Evolutionary conservation across 2,329 filamentous ascomycete genomes (phyloP).

Genomic region (Davidsoniella australis): DNA sequence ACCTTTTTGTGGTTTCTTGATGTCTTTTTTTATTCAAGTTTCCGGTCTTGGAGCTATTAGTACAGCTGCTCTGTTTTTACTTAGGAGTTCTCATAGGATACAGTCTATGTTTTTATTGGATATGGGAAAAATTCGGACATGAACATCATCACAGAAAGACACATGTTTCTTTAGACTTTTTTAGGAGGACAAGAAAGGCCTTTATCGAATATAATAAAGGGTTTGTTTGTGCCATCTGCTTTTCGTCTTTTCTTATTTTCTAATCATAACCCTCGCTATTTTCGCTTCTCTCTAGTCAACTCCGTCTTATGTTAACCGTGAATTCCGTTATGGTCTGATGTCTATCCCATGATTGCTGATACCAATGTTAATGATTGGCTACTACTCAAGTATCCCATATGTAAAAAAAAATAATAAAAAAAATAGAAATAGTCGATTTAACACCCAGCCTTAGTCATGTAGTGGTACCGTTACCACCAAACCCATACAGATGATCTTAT

Average conservation of each 20-base stretch:
- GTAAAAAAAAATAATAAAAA: no score
- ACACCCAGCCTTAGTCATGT: no score
- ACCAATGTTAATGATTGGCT: no score
- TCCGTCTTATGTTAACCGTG: no score
- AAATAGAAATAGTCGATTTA: no score
- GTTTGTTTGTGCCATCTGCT: neutral
- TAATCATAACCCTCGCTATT: no score
- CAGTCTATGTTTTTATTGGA: constrained; percentile 1
- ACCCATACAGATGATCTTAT: no score
- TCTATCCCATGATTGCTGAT: no score
- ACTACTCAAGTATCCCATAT: no score
- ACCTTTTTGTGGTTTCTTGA: neutral
- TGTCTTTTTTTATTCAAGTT: neutral
- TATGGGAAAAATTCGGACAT: constrained; percentile 1
- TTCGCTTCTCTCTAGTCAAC: no score
- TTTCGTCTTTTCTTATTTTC: neutral
- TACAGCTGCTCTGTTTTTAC: neutral
- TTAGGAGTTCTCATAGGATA: neutral
- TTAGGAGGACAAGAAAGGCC: neutral
- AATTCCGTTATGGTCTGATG: no score
- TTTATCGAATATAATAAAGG: constrained; percentile 1
- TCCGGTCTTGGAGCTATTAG: neutral
- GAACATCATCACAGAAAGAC: constrained; percentile 1
- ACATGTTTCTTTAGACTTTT: constrained; percentile 1
- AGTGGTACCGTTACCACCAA: no score